Base-by-base conservation (phyloP, 192 early-diverging fungal genomes). In the Podila epigama region DNA sequence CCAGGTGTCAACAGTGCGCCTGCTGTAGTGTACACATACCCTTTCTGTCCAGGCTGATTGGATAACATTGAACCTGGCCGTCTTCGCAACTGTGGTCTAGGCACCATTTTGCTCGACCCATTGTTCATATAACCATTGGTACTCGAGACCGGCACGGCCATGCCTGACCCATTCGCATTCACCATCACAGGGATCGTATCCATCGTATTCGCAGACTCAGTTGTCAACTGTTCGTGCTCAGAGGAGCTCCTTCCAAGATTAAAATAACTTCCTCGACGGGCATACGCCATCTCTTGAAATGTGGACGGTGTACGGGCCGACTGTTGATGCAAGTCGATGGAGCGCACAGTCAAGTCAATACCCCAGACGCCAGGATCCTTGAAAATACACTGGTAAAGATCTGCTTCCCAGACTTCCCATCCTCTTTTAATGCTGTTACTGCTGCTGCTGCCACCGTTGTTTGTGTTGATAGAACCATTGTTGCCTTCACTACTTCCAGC, bases 371-470 rank as follows among this genome's bases (percentile, higher is more conserved):
- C 73, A n/a, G 66, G 73, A 20, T 68, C 61, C 27, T 64, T 68
- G 35, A 77, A 77, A 13, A 77, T 77, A 25, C 73, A 77, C 33
- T 77, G 73, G 40, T 77, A 77, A 2, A 77, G 61, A 33, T 77
- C 73, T 34, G 73, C 73, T 35, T 77, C 73, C 73, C 73, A 77
- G 16, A 77, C 53, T 25, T 77, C 73, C 73, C 73, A 77, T 5
- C 73, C 73, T 59, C 73, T 66, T 18, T 77, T 77, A 12, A 29
- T 51, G 0, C 54, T 34, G 7, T 25, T 27, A 37, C 53, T 51
- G 16, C 39, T 31, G 22, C 22, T 20, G 37, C 11, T 22, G 60
- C 59, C 48, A 5, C 22, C 39, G 28, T n/a, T n/a, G n/a, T n/a
- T n/a, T n/a, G n/a, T n/a, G n/a, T n/a, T n/a, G n/a, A n/a, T n/a